Evolutionary conservation across 805 yeast species (phyloP), one percentile per base, ranked within the genome.

Genomic region (Saccharomyces jurei): DNA sequence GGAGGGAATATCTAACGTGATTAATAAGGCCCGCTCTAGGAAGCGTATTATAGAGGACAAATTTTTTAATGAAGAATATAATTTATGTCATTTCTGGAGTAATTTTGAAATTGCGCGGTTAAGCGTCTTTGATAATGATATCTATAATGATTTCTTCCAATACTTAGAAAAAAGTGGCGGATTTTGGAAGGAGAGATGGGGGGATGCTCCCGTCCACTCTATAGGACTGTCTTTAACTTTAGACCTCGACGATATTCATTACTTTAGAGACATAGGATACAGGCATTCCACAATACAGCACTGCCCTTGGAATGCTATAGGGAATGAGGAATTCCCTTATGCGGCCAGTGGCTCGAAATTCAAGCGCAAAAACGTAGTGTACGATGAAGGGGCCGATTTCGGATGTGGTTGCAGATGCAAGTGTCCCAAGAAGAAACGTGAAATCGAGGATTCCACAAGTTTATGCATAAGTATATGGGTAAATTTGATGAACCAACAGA

Each of bases 171-270:
- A 69, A 6, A 73, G 82, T 3, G 89, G 91, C 10, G 97, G 98
- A 0, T 91, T 92, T 65, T 90, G 83, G 77, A 78, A 80, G 52
- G 97, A 94, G 68, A 74, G 99, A 64, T 92, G 98, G 98, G 98
- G 98, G 1, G 98, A 92, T 75, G 97, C 97, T 0, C 96, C 97
- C 0, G 83, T 92, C 4, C 97, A 90, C 68, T 85, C 97, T 0
- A 70, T 94, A 25, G 98, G 95, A 0, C 81, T 87, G 4, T 92
- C 89, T 0, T 76, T 94, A 79, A 75, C 87, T 62, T 72, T 91
- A 46, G 77, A 86, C 55, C 69, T 83, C 2, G 73, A 79, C 1
- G 88, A 91, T 54, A 74, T 92, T 9, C 97, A 92, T 71, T 92
- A 90, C 71, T 92, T 92, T 72, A 74, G 97, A 58, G 97, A 92